Base-by-base conservation (phyloP, 257 asterid genomes). In the Galeopsis tetrahit region DNA sequence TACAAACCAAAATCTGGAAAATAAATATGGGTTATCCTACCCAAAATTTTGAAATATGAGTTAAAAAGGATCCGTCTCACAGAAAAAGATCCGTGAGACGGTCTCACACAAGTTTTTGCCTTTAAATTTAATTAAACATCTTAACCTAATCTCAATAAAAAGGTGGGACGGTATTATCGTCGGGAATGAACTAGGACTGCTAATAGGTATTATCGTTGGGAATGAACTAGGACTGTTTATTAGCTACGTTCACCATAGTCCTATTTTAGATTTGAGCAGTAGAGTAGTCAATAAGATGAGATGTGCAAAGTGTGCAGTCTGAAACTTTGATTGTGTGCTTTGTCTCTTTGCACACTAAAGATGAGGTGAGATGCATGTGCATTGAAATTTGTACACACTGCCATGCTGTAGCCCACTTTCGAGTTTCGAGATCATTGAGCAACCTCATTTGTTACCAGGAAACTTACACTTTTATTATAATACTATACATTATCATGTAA, bases 321-420 rank as follows among this genome's bases (percentile, higher is more conserved):
- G 43, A 58, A 60, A 32, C 6, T 33, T 65, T 56, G 57, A 64
- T 35, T 17, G 39, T 6, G 66, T 56, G 53, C 68, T 53, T 63
- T 76, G 72, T 69, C 17, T 68, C 69, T 6, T 46, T 61, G 69
- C 35, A 31, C 55, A 11, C 10, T 35, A 21, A 21, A 21, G 28
- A 21, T 21, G 28, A 21, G 28, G 28, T 21, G 28, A 21, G 28
- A 21, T 42, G 6, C 0, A 36, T 15, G n/a, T 15, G 72, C 63
- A 49, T 49, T 2, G 62, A 33, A 34, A 60, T 17, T 46, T 28
- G 13, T 17, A 4, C 64, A 58, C 34, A 6, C 35, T 11, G 3
- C 6, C 32, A 51, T 51, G 8, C 13, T 7, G 61, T 8, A 55
- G 34, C 34, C 60, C 21, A 49, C 56, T n/a, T 49, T 49, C 1